These are phyloP conservation scores for Mycena galericulata DNA, from an alignment of 768 basidiomycete genomes.

Conservation along the genomic window DNA sequence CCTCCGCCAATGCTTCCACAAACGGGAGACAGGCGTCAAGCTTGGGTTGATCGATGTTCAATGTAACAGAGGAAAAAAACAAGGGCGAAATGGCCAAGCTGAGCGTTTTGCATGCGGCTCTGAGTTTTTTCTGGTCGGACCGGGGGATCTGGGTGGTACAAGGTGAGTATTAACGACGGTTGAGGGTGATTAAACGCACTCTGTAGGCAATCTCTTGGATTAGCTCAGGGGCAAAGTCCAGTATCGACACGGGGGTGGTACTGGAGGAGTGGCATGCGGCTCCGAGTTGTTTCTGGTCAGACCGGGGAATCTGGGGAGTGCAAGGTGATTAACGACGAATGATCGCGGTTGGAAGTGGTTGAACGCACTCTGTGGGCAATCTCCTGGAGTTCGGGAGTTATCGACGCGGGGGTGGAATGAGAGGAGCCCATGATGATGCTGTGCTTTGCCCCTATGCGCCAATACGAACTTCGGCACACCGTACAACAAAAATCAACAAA, in stretches of 20 bases:
- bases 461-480: no score
- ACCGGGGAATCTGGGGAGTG: background rate
- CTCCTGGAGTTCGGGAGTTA: slow-evolving; percentile 7
- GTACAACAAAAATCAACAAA: no score
- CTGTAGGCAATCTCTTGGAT: background rate
- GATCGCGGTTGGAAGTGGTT: background rate
- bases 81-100: background rate
- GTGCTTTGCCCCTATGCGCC: no score
- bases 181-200: background rate
- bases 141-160: background rate
- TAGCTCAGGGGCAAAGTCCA: background rate
- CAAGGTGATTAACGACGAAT: no score
- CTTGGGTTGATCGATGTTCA: background rate
- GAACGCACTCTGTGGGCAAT: background rate
- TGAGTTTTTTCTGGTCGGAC: background rate
- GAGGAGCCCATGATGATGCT: no score
- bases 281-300: background rate
- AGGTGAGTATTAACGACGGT: background rate
- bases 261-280: background rate
- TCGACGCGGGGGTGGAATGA: background rate
- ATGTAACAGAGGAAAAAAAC: slow-evolving; percentile 5
- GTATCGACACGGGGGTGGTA: slow-evolving; percentile 4
- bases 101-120: background rate
- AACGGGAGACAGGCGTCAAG: background rate
- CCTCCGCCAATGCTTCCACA: background rate